Evolutionary conservation across 2,329 filamentous ascomycete species (phyloP).

Genomic region (Colletotrichum incanum): DNA sequence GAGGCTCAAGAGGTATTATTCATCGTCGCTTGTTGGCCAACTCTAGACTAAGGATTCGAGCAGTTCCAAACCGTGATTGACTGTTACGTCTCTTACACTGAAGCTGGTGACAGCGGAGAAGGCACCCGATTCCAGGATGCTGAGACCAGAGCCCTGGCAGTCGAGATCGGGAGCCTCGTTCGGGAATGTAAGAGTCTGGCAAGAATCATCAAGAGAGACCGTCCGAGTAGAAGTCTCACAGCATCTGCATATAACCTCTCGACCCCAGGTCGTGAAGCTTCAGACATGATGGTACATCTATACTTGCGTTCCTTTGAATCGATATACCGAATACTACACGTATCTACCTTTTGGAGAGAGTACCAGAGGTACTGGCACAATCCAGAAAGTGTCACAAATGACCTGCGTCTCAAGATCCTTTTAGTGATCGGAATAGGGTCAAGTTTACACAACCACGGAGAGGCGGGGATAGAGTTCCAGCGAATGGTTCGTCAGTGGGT

Average conservation of each 20-base stretch:
- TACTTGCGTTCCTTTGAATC: constrained; percentile 69
- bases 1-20: too few relatives aligned
- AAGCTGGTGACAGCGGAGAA: background rate
- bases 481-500: too few relatives aligned
- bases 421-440: too few relatives aligned
- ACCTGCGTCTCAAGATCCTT: too few relatives aligned
- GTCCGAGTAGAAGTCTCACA: constrained; percentile 52
- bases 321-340: constrained; percentile 67
- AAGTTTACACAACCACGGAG: too few relatives aligned
- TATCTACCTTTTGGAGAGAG: constrained; percentile 66
- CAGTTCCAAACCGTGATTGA: too few relatives aligned
- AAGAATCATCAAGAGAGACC: background rate
- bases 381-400: too few relatives aligned
- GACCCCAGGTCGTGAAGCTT: constrained; percentile 49
- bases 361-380: constrained; percentile 64
- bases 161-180: background rate
- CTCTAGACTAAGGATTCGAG: too few relatives aligned
- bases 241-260: constrained; percentile 45
- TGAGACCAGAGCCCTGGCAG: too few relatives aligned
- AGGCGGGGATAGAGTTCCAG: too few relatives aligned
- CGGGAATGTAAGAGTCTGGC: background rate
- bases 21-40: too few relatives aligned
- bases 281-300: constrained; percentile 59
- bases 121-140: background rate
- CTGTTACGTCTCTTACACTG: background rate